Evolutionary conservation across 2,329 filamentous ascomycete genomes (phyloP), one percentile per base, ranked within the genome.

Genomic region (Pleoardoris graminearum): DNA sequence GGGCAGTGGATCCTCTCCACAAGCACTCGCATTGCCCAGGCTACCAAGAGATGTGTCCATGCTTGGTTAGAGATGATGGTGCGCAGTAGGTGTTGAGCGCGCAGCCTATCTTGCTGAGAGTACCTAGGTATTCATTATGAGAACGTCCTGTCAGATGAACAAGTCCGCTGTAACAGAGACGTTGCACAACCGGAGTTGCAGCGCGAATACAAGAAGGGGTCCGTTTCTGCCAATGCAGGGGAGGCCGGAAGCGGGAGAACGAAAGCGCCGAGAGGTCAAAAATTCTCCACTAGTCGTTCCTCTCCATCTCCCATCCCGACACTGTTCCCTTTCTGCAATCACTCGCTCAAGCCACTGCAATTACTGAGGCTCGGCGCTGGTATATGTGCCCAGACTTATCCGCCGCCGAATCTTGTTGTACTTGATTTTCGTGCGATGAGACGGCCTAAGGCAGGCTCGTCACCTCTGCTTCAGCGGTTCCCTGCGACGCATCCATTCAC

Each of bases 381-480:
- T 50, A 57, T 57, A 56, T 35, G 44, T 50, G 42, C 57, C 50
- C 36, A 56, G 50, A 37, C 41, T 54, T 50, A 45, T 49, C 36
- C 30, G 50, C 43, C 42, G 38, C 27, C n/a, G n/a, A n/a, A n/a
- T 36, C 12, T 50, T 32, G n/a, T 29, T 30, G 43, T 53, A 38
- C 45, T 25, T 33, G 42, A 44, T 29, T 47, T 53, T 27, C 27
- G 46, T 21, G 25, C 44, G 55, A 41, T 62, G 60, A 61, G 58
- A 60, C 59, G 55, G 49, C 38, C 52, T 45, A 50, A 57, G 51
- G 52, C 52, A 60, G 17, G 46, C 41, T 50, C 53, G 44, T 60
- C 55, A 53, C 50, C 42, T 49, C 56, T 47, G 57, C 60, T 46
- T 63, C 60, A 63, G 57, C 59, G 51, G 50, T 53, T 44, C 51